Conservation (phyloP, 2,329 filamentous ascomycete genomes). For the Xylaria sp. region DNA sequence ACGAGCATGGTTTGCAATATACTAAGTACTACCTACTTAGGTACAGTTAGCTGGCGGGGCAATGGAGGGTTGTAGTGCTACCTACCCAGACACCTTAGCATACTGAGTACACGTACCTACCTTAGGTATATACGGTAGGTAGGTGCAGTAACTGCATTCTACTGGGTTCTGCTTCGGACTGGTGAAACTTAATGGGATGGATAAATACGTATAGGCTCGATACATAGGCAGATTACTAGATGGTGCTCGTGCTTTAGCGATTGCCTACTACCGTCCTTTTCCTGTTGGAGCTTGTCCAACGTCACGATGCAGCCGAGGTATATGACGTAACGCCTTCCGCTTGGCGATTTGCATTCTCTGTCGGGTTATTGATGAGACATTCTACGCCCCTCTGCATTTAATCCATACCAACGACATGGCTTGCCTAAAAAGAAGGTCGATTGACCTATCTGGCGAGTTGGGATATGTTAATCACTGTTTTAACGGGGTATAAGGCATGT, state of each 20-base stretch:
- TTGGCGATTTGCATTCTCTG: background rate
- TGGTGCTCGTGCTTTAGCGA: background rate
- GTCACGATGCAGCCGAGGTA: background rate
- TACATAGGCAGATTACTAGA: constrained; percentile 20
- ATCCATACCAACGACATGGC: background rate
- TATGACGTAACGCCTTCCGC: constrained; percentile 3
- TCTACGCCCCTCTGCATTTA: background rate
- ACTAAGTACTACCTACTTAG: too few species aligned
- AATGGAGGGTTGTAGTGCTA: background rate
- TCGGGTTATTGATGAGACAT: background rate
- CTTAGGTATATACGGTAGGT: background rate
- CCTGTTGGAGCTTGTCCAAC: constrained; percentile 4
- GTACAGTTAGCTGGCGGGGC: background rate
- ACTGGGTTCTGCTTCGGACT: background rate
- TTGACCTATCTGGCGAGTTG: background rate
- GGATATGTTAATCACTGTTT: background rate
- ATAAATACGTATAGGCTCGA: constrained; percentile 22
- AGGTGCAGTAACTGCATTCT: background rate
- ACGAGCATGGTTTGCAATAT: background rate
- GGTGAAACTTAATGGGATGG: constrained; percentile 23
- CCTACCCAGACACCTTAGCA: background rate
- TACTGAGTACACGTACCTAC: background rate
- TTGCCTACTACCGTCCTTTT: background rate
- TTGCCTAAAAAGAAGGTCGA: background rate
- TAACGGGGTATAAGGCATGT: background rate